Evolutionary conservation across 257 asterid genomes (phyloP).

Genomic region (Gardenia jasminoides): DNA sequence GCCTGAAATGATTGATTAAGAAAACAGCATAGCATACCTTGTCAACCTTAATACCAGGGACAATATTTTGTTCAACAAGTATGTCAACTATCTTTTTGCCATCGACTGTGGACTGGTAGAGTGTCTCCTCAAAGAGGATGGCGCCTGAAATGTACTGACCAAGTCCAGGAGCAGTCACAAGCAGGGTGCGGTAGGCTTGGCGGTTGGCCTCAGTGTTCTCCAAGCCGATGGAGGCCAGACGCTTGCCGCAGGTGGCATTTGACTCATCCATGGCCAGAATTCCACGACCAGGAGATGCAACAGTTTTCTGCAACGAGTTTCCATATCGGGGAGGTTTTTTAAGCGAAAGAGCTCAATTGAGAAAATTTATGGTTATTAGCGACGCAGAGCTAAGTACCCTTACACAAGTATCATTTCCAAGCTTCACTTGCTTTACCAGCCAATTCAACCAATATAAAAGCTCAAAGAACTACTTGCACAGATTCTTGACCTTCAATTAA

Average conservation of each 20-base stretch:
- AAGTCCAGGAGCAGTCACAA: slow-evolving; percentile 61
- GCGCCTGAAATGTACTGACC: slow-evolving; percentile 69
- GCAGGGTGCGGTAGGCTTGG: slow-evolving; percentile 65
- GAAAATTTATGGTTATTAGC: not conserved
- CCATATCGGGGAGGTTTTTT: slow-evolving; percentile 9
- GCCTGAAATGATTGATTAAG: not conserved
- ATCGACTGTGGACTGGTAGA: slow-evolving; percentile 64
- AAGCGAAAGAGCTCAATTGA: not conserved
- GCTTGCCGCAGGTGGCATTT: slow-evolving; percentile 77
- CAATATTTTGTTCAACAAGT: slow-evolving; percentile 61
- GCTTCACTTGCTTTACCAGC: not conserved
- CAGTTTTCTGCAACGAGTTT: slow-evolving; percentile 40
- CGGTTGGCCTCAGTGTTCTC: slow-evolving; percentile 77
- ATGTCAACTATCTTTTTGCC: slow-evolving; percentile 72
- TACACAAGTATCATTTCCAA: not conserved
- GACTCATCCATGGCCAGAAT: slow-evolving; percentile 78
- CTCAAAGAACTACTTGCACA: not conserved
- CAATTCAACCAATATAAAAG: not conserved
- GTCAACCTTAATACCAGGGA: slow-evolving; percentile 73
- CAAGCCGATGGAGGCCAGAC: slow-evolving; percentile 63
- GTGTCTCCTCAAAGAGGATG: slow-evolving; percentile 66
- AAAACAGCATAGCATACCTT: slow-evolving; percentile 34
- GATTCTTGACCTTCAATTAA: not conserved
- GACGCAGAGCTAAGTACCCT: not conserved
- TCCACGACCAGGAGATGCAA: slow-evolving; percentile 80